Evolutionary conservation across 2,329 filamentous ascomycete species (phyloP), one percentile per base, ranked within the genome.

Genomic region (Pseudogymnoascus verrucosus): DNA sequence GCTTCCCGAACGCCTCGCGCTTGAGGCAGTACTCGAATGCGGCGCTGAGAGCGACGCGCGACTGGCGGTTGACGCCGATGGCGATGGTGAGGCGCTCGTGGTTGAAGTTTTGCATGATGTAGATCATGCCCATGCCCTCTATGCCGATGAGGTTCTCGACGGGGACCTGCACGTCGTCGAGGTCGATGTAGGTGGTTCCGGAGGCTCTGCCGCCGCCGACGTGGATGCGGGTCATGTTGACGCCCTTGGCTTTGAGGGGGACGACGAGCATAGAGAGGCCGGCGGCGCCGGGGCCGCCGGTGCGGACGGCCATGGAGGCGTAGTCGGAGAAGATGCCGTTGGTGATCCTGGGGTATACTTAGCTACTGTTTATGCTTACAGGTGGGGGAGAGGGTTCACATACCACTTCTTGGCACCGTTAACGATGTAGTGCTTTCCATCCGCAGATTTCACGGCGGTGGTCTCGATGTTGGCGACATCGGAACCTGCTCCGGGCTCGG

Each of bases 41-140:
- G 0, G 83, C 72, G 11, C 78, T 75, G 1, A 89, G 76, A 0
- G 84, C 86, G 1, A 88, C 84, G 8, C 83, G 79, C 0, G 87
- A 80, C 69, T 86, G 80, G 2, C 89, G 79, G 2, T 86, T 88
- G 1, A 83, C 81, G 0, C 83, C 82, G 12, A 91, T 83, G 1
- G 85, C 79, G 67, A 91, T 89, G 16, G 80, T 80, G 10, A 91
- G 78, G 0, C 89, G 83, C 74, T 92, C 89, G 73, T 91, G 88
- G 76, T 91, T 91, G 81, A 91, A 91, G 76, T 91, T 90, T 63
- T 84, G 87, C 87, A 89, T 90, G 70, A 89, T 83, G 71, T 89
- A 89, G 64, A 79, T 81, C 88, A 91, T 90, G 6, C 89, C 89
- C 70, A 82, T 77, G 10, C 88, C 88, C 72, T 91, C 89, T 19